Conservation (phyloP, 495 filamentous ascomycete genomes). For the Penicillium psychrofluorescens region DNA sequence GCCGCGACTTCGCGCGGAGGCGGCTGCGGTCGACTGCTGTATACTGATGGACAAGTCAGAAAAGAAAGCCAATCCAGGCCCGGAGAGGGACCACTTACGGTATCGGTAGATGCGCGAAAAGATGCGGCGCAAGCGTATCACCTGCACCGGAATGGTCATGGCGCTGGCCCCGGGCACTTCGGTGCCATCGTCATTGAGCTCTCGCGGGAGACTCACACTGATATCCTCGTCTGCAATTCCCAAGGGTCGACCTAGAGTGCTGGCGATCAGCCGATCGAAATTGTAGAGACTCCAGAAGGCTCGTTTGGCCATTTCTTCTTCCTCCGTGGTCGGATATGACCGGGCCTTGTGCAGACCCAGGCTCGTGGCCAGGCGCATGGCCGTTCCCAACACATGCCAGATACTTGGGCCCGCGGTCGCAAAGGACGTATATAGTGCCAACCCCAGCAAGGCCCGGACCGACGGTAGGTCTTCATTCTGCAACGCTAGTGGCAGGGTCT, state of each 20-base stretch:
- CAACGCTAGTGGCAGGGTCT: slow-evolving; percentile 29
- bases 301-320: slow-evolving; percentile 43
- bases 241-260: slow-evolving; percentile 42
- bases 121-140: slow-evolving; percentile 40
- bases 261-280: slow-evolving; percentile 42
- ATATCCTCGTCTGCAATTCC: slow-evolving; percentile 47
- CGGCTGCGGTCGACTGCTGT: slow-evolving; percentile 35
- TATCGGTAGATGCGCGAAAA: slow-evolving; percentile 42
- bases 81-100: slow-evolving; percentile 19
- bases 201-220: slow-evolving; percentile 33
- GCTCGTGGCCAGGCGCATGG: slow-evolving; percentile 41
- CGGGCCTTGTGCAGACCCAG: slow-evolving; percentile 42
- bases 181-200: slow-evolving; percentile 37
- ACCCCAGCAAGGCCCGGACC: slow-evolving; percentile 39
- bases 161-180: slow-evolving; percentile 31
- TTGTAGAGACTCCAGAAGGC: slow-evolving; percentile 49
- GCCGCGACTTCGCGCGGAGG: slow-evolving; percentile 25
- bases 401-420: slow-evolving; percentile 43
- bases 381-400: slow-evolving; percentile 45
- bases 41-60: slow-evolving; percentile 20
- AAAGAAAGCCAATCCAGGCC: background rate
- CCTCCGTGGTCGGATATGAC: slow-evolving; percentile 22
- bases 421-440: slow-evolving; percentile 46
- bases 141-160: slow-evolving; percentile 44
- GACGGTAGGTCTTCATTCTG: slow-evolving; percentile 39